phyloP scores from a whole-genome alignment of 139 green algal genomes.

The Prasinococcaceae sp. region DNA sequence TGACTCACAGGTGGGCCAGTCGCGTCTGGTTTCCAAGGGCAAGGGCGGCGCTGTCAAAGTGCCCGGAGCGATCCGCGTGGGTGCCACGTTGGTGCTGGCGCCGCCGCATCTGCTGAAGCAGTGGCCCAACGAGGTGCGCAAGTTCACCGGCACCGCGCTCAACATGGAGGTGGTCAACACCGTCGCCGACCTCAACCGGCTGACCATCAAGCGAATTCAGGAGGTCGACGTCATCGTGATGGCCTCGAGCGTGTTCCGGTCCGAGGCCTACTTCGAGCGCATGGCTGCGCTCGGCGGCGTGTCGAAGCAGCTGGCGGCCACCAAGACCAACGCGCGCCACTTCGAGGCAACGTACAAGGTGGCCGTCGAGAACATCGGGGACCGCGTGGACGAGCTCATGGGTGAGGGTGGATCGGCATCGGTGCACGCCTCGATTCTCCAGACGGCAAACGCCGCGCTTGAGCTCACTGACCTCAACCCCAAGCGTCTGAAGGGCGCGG shows the following conservation, averaged over 20 bases:
- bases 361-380: neutral
- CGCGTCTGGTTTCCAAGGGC: no score
- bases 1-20: neutral
- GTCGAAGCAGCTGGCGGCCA: neutral
- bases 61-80: neutral
- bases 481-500: constrained; percentile 10
- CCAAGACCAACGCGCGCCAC: neutral
- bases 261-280: constrained; percentile 10
- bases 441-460: neutral
- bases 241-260: constrained; percentile 9
- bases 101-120: constrained; percentile 15
- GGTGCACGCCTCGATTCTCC: neutral
- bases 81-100: constrained; percentile 13
- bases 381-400: neutral
- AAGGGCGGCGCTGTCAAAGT: no score
- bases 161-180: constrained; percentile 11
- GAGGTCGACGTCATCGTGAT: constrained; percentile 11
- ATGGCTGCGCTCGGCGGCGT: constrained; percentile 8
- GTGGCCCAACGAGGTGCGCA: constrained; percentile 15
- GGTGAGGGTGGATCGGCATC: neutral
- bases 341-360: constrained; percentile 6
- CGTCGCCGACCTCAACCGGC: constrained; percentile 1
- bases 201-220: constrained; percentile 8
- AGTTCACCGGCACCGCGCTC: constrained; percentile 5
- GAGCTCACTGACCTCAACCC: neutral